These are phyloP conservation scores for Skeletonema potamos DNA, from an alignment of 108 stramenopile genomes.

Conservation along the genomic window DNA sequence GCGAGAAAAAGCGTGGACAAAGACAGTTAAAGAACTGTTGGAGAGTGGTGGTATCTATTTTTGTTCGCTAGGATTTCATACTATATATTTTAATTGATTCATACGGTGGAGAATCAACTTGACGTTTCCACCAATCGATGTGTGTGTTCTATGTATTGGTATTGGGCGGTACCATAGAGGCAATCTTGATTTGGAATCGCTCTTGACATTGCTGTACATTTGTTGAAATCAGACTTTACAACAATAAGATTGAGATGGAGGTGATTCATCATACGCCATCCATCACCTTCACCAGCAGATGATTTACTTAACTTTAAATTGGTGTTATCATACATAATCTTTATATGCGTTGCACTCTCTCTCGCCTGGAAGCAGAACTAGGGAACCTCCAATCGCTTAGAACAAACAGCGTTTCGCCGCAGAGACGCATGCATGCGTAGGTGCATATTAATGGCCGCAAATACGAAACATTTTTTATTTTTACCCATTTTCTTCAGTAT, in stretches of 20 bases:
- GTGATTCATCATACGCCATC: background rate
- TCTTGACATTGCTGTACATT: background rate
- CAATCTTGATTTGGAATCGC: background rate
- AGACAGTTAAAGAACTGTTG: background rate
- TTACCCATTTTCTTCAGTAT: background rate
- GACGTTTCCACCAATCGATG: background rate
- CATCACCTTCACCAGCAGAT: background rate
- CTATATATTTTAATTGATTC: background rate
- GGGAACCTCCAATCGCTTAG: too few species aligned
- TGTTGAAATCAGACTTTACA: too few species aligned
- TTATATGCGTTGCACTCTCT: background rate
- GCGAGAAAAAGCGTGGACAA: slow-evolving; percentile 1
- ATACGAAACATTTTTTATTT: background rate
- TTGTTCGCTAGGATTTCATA: background rate
- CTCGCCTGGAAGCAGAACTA: background rate
- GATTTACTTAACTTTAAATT: background rate
- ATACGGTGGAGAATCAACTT: background rate
- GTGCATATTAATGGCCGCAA: too few species aligned
- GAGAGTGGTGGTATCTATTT: background rate
- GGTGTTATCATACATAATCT: background rate
- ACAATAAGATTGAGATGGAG: background rate
- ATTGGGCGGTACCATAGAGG: background rate
- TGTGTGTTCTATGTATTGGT: background rate
- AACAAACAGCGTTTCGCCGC: too few species aligned
- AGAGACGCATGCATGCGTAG: too few species aligned